phyloP scores from a whole-genome alignment of 2,329 filamentous ascomycete genomes.

The Epicoccum sorghinum region DNA sequence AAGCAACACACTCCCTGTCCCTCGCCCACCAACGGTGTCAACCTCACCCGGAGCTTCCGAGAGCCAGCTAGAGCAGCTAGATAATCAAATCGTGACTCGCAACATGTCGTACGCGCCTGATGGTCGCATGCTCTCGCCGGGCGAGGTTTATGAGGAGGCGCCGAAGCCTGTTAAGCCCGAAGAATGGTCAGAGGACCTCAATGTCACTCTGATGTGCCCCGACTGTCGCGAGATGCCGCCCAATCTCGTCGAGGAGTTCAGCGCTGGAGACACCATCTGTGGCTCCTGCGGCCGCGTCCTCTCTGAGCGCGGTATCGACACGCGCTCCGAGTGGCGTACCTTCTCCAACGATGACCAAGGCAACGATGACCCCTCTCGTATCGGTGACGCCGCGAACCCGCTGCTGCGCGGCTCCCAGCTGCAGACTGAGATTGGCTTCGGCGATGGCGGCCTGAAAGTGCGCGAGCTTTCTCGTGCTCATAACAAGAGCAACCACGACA shows the following conservation, averaged over 20 bases:
- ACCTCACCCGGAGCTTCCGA: slow-evolving; percentile 19
- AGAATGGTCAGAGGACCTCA: slow-evolving; percentile 81
- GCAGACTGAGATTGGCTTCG: slow-evolving; percentile 84
- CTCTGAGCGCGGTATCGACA: slow-evolving; percentile 90
- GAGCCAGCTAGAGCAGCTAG: slow-evolving; percentile 18
- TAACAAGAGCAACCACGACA: slow-evolving; percentile 80
- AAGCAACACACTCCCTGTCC: slow-evolving; percentile 22
- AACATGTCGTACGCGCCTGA: slow-evolving; percentile 43
- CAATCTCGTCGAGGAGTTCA: slow-evolving; percentile 90
- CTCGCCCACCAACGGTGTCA: slow-evolving; percentile 27
- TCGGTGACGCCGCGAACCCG: slow-evolving; percentile 90
- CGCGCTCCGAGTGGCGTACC: slow-evolving; percentile 96
- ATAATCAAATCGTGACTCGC: slow-evolving; percentile 18
- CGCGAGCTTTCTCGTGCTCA: slow-evolving; percentile 82
- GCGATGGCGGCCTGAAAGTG: slow-evolving; percentile 72
- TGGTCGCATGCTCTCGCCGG: slow-evolving; percentile 50
- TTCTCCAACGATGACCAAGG: slow-evolving; percentile 98
- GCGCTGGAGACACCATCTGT: slow-evolving; percentile 90
- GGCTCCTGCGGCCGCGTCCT: slow-evolving; percentile 90
- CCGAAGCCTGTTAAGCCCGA: slow-evolving; percentile 42
- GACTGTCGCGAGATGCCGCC: slow-evolving; percentile 94
- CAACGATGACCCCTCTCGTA: slow-evolving; percentile 96
- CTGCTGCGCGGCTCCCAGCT: slow-evolving; percentile 90
- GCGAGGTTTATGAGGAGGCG: slow-evolving; percentile 51
- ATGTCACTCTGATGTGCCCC: slow-evolving; percentile 80